A percentile compares a stretch with the other conserved stretches of the same genome.
These are phyloP conservation scores for Asparagopsis taxiformis DNA, from an alignment of 31 red algal species.

Conservation along the genomic window DNA sequence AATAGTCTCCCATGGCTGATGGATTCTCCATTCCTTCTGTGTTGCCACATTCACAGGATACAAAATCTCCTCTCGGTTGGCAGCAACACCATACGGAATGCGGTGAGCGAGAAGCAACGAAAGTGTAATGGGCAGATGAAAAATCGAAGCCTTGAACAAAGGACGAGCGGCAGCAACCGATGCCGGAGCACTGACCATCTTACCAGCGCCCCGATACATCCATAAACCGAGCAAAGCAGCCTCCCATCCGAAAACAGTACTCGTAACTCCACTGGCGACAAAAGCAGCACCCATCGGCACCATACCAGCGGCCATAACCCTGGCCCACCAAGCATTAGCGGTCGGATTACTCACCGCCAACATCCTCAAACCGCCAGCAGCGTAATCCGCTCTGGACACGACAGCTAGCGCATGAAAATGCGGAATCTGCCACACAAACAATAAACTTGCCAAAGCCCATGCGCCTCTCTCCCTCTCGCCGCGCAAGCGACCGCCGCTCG, in stretches of 20 bases:
- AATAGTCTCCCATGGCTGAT: slow-evolving; percentile 64
- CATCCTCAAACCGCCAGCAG: slow-evolving; percentile 79
- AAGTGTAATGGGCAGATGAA: slow-evolving; percentile 55
- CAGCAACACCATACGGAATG: background rate
- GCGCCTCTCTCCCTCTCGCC: slow-evolving; percentile 49
- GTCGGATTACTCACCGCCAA: slow-evolving; percentile 54
- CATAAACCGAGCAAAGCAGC: slow-evolving; percentile 28
- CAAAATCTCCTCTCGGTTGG: background rate
- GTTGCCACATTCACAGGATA: no score
- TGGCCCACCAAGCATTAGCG: slow-evolving; percentile 46
- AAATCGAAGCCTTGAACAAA: slow-evolving; percentile 34
- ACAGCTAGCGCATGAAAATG: slow-evolving; percentile 96
- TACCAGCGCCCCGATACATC: slow-evolving; percentile 19
- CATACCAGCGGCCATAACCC: slow-evolving; percentile 29
- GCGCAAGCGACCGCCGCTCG: slow-evolving; percentile 36
- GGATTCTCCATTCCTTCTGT: slow-evolving; percentile 4
- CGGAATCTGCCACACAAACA: slow-evolving; percentile 98
- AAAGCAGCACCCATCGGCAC: slow-evolving; percentile 49
- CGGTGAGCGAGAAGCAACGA: slow-evolving; percentile 25
- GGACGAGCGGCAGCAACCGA: slow-evolving; percentile 23
- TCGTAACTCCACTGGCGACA: slow-evolving; percentile 28
- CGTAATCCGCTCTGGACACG: slow-evolving; percentile 73
- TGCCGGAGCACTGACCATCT: slow-evolving; percentile 21
- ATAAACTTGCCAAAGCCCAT: slow-evolving; percentile 37
- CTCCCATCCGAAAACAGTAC: slow-evolving; percentile 40